Evolutionary conservation across 495 filamentous ascomycete species (phyloP), one percentile per base, ranked within the genome.

Genomic region (Cercophora samala): DNA sequence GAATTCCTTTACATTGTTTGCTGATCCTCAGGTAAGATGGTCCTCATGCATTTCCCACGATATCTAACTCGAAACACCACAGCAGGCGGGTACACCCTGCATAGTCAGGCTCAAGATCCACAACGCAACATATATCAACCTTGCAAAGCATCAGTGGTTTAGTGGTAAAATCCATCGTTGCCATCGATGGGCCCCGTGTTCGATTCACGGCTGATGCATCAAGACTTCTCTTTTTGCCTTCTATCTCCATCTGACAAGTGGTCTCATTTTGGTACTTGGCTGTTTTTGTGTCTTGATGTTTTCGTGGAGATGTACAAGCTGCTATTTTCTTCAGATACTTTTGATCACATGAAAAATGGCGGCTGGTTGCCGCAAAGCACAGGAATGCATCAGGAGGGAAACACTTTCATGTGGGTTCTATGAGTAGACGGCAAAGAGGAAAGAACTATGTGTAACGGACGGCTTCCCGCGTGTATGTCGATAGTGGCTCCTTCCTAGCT

Each of bases 81-180:
- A 4, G 26, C 26, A 8, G 26, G 26, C 8, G 26, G 26, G 26
- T 29, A 29, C 26, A 29, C 4, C 4, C 26, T 29, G 0, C 26
- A 29, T 5, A 29, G 4, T 29, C 0, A 29, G 26, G 26, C 8
- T 5, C 3, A 46, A 17, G 37, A 0, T 46, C 13, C 37, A 46
- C 37, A 0, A 0, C 13, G 0, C 0, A 46, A 46, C 1, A 46
- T 17, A 13, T 46, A 46, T 11, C 2, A 46, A 46, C 13, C 37
- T 9, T 13, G 11, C 5, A 46, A 56, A 21, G 67, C 67, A 64
- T 78, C 73, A 78, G 78, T 80, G 78, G 77, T 80, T 80, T 80
- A 81, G 79, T 81, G 79, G 79, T 81, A 81, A 80, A 81, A 81
- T 80, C 79, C 79, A 80, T 81, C 79, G 79, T 81, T 81, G 79